Conservation (phyloP, 208 protist genomes). For the Tritrichomonas musculus region DNA sequence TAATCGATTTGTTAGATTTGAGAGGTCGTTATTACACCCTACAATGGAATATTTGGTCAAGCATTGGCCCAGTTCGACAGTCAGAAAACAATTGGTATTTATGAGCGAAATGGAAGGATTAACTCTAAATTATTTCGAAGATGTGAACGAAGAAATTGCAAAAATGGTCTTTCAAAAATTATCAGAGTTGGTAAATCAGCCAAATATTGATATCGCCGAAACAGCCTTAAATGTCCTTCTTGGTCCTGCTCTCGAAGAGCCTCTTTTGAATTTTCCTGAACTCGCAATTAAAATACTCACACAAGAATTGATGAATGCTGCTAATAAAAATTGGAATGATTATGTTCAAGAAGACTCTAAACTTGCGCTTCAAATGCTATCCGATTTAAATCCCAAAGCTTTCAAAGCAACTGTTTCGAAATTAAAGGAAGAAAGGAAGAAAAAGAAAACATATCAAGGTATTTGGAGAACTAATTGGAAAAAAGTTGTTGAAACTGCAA, state of each 20-base stretch:
- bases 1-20: background rate
- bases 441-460: background rate
- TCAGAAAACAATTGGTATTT: background rate
- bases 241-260: conserved; percentile 15
- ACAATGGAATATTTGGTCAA: background rate
- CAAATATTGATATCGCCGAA: background rate
- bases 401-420: background rate
- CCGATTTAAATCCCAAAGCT: background rate
- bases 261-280: background rate
- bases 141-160: background rate
- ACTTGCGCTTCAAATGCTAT: background rate
- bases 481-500: conserved; percentile 7
- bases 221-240: background rate
- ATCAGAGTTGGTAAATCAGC: background rate
- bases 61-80: background rate
- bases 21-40: background rate
- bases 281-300: background rate
- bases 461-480: conserved; percentile 22
- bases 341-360: conserved; percentile 6
- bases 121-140: background rate
- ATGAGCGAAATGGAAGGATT: conserved; percentile 11
- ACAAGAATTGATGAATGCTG: background rate
- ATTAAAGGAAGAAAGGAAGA: background rate
- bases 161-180: background rate
- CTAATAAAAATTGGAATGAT: background rate